A percentile compares a stretch with the other conserved stretches of the same genome.
phyloP scores from a whole-genome alignment of 495 filamentous ascomycete species.

The Arthonia radiata region DNA sequence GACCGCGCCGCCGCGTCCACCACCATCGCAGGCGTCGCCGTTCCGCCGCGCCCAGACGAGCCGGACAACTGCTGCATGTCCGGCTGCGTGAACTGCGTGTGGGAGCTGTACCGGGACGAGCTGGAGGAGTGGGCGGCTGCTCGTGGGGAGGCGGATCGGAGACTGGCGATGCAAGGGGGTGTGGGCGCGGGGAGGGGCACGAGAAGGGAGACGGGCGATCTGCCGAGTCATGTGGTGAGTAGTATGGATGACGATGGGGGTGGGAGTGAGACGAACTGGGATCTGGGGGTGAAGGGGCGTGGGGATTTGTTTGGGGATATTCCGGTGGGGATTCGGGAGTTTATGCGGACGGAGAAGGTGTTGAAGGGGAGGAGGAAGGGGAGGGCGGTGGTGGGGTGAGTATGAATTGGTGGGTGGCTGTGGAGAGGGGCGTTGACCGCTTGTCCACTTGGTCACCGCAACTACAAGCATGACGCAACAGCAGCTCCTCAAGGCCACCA shows the following conservation, averaged over 20 bases:
- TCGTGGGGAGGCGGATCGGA: constrained; percentile 27
- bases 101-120: constrained; percentile 76
- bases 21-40: constrained; percentile 50
- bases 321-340: constrained; percentile 82
- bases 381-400: constrained; percentile 2
- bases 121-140: constrained; percentile 62
- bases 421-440: too few relatives aligned
- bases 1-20: constrained; percentile 30
- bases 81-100: constrained; percentile 92
- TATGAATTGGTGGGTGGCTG: constrained; percentile 1
- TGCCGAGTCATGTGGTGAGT: constrained; percentile 14
- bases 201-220: constrained; percentile 12
- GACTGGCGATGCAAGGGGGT: constrained; percentile 5
- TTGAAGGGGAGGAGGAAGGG: constrained; percentile 45
- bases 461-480: not conserved
- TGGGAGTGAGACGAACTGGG: constrained; percentile 45
- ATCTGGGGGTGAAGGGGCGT: constrained; percentile 12
- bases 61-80: constrained; percentile 99
- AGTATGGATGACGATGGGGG: constrained; percentile 71
- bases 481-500: too few relatives aligned
- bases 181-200: constrained; percentile 9
- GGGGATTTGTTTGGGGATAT: constrained; percentile 51
- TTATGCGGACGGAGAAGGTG: constrained; percentile 92
- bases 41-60: constrained; percentile 65
- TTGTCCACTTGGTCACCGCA: constrained; percentile 1